phyloP scores from a whole-genome alignment of 1,139 yeast species.

The Suhomyces chickasaworum region DNA sequence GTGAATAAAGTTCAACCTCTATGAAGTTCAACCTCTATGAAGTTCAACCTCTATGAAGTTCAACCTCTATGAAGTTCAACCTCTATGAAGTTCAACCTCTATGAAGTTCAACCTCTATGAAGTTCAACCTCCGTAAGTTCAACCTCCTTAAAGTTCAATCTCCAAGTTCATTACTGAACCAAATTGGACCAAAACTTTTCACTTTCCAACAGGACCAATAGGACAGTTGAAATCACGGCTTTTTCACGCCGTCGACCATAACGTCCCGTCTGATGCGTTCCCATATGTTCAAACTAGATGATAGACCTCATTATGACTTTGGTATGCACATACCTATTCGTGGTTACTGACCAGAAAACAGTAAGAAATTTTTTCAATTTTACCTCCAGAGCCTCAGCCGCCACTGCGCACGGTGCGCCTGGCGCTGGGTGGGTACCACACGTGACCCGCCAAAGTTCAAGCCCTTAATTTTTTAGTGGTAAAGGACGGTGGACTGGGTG shows the following conservation, averaged over 20 bases:
- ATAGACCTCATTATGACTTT: conserved; percentile 1
- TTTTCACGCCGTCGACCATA: neutral
- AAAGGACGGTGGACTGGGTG: neutral
- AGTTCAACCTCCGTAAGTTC: no score
- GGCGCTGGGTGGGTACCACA: conserved; percentile 2
- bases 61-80: no score
- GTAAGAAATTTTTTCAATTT: conserved; percentile 17
- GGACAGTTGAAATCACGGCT: neutral
- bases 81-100: no score
- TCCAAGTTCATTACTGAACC: neutral
- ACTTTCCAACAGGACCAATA: neutral
- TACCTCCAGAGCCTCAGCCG: conserved; percentile 14
- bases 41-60: no score
- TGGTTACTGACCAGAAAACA: conserved; percentile 17
- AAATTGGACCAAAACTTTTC: neutral
- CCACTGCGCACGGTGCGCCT: conserved; percentile 8
- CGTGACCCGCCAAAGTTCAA: conserved; percentile 6
- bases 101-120: no score
- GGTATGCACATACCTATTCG: conserved; percentile 18
- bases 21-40: neutral
- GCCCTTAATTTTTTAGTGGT: no score
- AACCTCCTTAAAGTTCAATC: no score
- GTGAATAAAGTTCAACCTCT: no score
- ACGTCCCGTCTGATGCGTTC: neutral
- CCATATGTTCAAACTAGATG: neutral